Evolutionary conservation across 2,329 filamentous ascomycete genomes (phyloP), one percentile per base, ranked within the genome.

Genomic region (Xylariaceae sp.): DNA sequence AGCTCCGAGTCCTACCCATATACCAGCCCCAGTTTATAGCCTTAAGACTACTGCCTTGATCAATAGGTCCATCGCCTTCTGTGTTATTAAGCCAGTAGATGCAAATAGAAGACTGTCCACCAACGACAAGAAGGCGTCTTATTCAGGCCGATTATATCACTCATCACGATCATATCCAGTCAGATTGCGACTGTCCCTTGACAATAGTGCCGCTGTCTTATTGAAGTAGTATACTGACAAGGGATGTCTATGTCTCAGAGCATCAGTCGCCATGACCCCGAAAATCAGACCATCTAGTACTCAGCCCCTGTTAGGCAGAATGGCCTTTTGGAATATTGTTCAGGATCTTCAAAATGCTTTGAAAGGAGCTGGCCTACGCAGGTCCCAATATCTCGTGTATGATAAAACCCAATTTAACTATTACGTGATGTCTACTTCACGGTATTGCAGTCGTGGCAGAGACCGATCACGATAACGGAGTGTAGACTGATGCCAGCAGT

Each of bases 251-350:
- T 20, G 8, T 37, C 12, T 32, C 40, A 71, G 63, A 64, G 62
- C 62, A 60, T 66, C 43, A 44, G 55, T 1, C 64, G 64, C 25
- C 55, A 54, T 20, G 60, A 58, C 19, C 53, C 58, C 6, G 55
- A 65, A 32, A 62, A 55, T 17, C 61, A 66, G 42, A 52, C 59
- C 4, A 61, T 73, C 21, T 72, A 68, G 64, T 71, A 70, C 55
- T 65, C 62, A 8, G 59, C 55, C 10, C 55, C 72, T 6, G 42
- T 42, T 14, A 56, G 59, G 5, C 46, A 50, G n/a, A 52, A 60
- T 19, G 57, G 53, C n/a, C 11, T 35, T 45, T 5, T 71, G 66
- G 67, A 53, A 45, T 7, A 52, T 69, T 6, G 41, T 55, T 2
- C 48, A 49, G 3, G 48, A 54, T 4, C 54, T 71, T 2, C 54